Percentiles rank a stretch among this genome's conserved stretches.
Conservation (phyloP, 1,139 yeast genomes). For the Protomyces inouyei region DNA sequence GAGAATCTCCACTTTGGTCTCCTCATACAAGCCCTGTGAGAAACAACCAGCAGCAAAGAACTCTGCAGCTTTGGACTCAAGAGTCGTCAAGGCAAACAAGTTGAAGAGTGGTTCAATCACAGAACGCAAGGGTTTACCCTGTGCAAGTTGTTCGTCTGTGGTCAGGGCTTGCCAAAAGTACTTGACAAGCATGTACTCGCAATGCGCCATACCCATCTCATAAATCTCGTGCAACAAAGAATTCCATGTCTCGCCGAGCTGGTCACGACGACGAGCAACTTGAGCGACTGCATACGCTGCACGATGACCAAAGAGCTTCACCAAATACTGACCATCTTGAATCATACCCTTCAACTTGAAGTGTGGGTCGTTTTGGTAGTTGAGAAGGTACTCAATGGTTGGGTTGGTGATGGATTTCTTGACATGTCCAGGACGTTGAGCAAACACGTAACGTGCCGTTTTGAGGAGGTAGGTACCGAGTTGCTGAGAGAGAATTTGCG, state of each 20-base stretch:
- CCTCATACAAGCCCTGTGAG: conserved; percentile 9
- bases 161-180: conserved; percentile 17
- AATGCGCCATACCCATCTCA: conserved; percentile 24
- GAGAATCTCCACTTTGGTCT: conserved; percentile 17
- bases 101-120: conserved; percentile 19
- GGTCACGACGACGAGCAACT: conserved; percentile 21
- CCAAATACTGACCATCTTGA: conserved; percentile 8
- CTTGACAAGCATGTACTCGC: conserved; percentile 26
- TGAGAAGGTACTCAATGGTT: conserved; percentile 25
- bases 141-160: conserved; percentile 8
- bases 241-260: conserved; percentile 25
- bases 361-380: conserved; percentile 18
- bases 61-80: conserved; percentile 23
- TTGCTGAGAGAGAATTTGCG: conserved; percentile 27
- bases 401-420: conserved; percentile 18
- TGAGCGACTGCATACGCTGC: conserved; percentile 26
- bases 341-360: conserved; percentile 15
- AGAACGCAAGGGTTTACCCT: neutral
- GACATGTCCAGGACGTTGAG: conserved; percentile 19
- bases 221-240: conserved; percentile 25
- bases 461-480: conserved; percentile 26
- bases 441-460: conserved; percentile 24
- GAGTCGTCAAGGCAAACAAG: conserved; percentile 16
- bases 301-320: conserved; percentile 26
- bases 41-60: conserved; percentile 27